phyloP scores from a whole-genome alignment of 345 rosid species.

The Anastatica hierochuntica region DNA sequence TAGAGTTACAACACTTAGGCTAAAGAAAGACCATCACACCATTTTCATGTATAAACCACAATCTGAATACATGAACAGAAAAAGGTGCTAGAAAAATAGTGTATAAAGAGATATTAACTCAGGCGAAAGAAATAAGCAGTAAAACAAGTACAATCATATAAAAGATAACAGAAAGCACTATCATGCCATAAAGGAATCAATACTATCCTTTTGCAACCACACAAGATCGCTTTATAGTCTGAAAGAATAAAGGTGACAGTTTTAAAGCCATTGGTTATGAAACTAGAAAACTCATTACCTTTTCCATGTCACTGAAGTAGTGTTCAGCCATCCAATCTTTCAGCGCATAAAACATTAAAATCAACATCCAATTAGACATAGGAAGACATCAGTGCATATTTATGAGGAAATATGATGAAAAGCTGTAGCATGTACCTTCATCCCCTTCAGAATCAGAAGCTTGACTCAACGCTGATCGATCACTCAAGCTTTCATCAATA shows the following conservation, averaged over 20 bases:
- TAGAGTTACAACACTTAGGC: too few species aligned
- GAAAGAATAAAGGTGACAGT: background rate
- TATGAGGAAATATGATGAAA: constrained; percentile 1
- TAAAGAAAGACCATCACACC: too few species aligned
- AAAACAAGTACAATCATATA: too few species aligned
- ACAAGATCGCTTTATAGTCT: background rate
- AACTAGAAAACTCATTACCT: constrained; percentile 14
- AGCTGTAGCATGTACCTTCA: constrained; percentile 26
- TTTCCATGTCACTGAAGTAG: constrained; percentile 42
- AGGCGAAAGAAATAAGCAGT: too few species aligned
- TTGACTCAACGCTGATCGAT: constrained; percentile 38
- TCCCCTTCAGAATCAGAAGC: constrained; percentile 43
- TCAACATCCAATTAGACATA: constrained; percentile 4
- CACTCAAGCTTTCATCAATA: constrained; percentile 41
- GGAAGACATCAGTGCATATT: constrained; percentile 21
- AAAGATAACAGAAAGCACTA: too few species aligned
- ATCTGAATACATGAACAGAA: too few species aligned
- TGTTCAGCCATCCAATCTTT: constrained; percentile 26
- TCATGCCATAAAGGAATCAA: too few species aligned
- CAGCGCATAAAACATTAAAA: constrained; percentile 8
- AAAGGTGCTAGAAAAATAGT: too few species aligned
- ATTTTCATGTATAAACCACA: too few species aligned
- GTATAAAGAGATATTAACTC: too few species aligned
- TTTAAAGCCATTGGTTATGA: background rate
- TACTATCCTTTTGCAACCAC: too few species aligned